Percentiles rank a stretch among this genome's conserved stretches.
phyloP scores from a whole-genome alignment of 78 protist genomes.

The Polysphondylium violaceum region DNA sequence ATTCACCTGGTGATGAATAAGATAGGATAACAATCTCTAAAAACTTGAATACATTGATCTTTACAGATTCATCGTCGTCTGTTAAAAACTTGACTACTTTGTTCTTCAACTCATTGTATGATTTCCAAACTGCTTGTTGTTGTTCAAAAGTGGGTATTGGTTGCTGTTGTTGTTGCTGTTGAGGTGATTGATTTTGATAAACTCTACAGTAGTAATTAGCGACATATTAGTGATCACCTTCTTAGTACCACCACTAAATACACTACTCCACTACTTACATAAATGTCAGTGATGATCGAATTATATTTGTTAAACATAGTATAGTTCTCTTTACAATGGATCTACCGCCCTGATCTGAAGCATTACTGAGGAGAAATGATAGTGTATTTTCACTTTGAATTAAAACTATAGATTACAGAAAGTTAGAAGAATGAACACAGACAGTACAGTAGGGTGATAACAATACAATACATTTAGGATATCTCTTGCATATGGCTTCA shows the following conservation, averaged over 20 bases:
- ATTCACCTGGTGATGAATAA: slow-evolving; percentile 31
- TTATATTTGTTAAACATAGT: slow-evolving; percentile 55
- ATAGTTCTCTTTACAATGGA: slow-evolving; percentile 35
- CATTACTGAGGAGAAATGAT: too few species aligned
- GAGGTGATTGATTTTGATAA: neutral
- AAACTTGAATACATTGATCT: slow-evolving; percentile 14
- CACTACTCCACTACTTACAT: slow-evolving; percentile 15
- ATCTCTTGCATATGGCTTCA: slow-evolving; percentile 44
- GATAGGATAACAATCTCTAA: slow-evolving; percentile 43
- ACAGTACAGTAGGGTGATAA: neutral
- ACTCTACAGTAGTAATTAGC: neutral
- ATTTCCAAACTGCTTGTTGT: slow-evolving; percentile 21
- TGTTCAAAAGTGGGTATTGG: neutral
- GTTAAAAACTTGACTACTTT: slow-evolving; percentile 15
- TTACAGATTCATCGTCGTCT: slow-evolving; percentile 29
- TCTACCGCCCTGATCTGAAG: too few species aligned
- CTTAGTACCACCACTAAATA: neutral
- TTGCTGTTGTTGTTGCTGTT: neutral
- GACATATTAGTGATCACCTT: too few species aligned
- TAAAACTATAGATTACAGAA: too few species aligned
- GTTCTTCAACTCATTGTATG: slow-evolving; percentile 30
- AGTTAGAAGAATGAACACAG: too few species aligned
- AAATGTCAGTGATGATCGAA: slow-evolving; percentile 38
- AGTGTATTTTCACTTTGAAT: too few species aligned
- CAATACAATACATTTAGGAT: slow-evolving; percentile 43